These are phyloP conservation scores for Decorospora gaudefroyi DNA, from an alignment of 2,329 filamentous ascomycete genomes.

Conservation along the genomic window DNA sequence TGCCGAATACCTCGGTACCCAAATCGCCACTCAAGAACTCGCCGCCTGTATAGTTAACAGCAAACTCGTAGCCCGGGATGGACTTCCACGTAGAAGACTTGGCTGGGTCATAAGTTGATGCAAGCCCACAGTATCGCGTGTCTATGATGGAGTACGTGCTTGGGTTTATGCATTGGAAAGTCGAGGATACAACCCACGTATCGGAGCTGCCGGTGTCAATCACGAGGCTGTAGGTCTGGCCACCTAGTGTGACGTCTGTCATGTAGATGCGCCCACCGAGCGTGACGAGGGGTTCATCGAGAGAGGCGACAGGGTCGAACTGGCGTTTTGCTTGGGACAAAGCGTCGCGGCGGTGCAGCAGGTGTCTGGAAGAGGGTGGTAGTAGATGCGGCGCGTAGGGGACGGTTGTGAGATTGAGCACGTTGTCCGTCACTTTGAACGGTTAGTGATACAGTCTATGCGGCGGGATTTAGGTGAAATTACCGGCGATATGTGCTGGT, in stretches of 20 bases:
- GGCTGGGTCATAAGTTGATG: conserved; percentile 8
- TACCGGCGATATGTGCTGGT: conserved; percentile 13
- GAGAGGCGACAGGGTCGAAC: too few relatives aligned
- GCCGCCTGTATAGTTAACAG: conserved; percentile 26
- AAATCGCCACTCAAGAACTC: too few relatives aligned
- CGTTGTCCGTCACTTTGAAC: conserved; percentile 15
- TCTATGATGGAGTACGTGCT: background rate
- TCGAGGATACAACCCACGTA: conserved; percentile 1
- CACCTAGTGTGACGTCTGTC: too few relatives aligned
- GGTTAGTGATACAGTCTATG: background rate
- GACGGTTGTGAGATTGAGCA: conserved; percentile 15
- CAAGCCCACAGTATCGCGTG: conserved; percentile 19
- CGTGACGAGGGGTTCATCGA: too few relatives aligned
- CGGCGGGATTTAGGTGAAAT: background rate
- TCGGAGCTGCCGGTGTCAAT: too few relatives aligned
- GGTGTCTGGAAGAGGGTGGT: conserved; percentile 15
- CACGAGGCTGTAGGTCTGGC: too few relatives aligned
- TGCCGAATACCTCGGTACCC: too few relatives aligned
- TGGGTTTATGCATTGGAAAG: conserved; percentile 19
- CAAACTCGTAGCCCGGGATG: conserved; percentile 8
- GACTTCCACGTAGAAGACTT: conserved; percentile 5
- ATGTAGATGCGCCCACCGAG: too few relatives aligned
- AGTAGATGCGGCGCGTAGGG: conserved; percentile 5
- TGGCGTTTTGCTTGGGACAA: too few relatives aligned
- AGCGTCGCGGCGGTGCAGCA: conserved; percentile 10